Evolutionary conservation across 352 stramenopile genomes (phyloP).

Genomic region (Globisporangium nunn): DNA sequence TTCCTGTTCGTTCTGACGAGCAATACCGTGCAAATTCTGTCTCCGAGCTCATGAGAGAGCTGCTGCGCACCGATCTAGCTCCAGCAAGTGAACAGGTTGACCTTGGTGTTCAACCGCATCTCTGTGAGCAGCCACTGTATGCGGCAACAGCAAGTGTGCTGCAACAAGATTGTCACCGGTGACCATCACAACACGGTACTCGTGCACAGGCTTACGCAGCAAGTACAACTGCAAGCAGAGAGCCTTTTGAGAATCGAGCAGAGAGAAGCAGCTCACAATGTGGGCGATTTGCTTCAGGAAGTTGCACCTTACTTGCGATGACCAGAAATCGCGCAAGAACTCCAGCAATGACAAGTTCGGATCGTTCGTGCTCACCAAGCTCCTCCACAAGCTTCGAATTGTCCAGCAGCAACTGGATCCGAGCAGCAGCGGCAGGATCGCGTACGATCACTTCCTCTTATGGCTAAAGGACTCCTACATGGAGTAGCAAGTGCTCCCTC

Average conservation of each 20-base stretch:
- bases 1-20: constrained; percentile 28
- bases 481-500: constrained; percentile 19
- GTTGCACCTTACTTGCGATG: no score
- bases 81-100: constrained; percentile 5
- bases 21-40: constrained; percentile 25
- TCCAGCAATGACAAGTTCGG: no score
- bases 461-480: constrained; percentile 37
- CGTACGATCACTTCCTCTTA: constrained; percentile 28
- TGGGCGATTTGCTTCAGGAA: no score
- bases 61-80: constrained; percentile 18
- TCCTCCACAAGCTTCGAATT: no score
- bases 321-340: no score
- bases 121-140: constrained; percentile 6
- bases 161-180: constrained; percentile 3
- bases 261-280: no score
- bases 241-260: background rate
- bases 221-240: background rate
- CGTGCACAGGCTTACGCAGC: constrained; percentile 8
- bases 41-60: constrained; percentile 18
- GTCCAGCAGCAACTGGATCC: constrained; percentile 46
- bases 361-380: no score
- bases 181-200: constrained; percentile 7
- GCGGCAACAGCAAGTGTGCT: background rate
- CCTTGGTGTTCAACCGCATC: constrained; percentile 21
- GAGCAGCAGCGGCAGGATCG: constrained; percentile 26